phyloP scores from a whole-genome alignment of 495 filamentous ascomycete species.

The Sphaerosporella brunnea region DNA sequence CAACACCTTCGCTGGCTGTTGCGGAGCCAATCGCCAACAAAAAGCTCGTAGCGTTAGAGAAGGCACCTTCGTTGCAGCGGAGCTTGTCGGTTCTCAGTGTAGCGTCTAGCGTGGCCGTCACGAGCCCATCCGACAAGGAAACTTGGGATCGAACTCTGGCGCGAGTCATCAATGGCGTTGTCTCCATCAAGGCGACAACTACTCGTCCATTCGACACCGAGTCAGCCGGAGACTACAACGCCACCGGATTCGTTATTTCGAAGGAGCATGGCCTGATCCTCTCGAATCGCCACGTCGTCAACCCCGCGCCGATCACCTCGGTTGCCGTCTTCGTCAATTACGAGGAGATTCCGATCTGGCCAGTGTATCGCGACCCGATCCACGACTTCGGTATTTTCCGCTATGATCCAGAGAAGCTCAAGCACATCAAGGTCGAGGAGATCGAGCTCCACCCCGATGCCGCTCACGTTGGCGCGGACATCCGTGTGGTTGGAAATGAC shows the following conservation, averaged over 20 bases:
- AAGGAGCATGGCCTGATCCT: slow-evolving; percentile 26
- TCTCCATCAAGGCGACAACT: slow-evolving; percentile 26
- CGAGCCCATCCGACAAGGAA: slow-evolving; percentile 22
- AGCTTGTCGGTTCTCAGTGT: slow-evolving; percentile 21
- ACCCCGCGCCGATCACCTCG: slow-evolving; percentile 25
- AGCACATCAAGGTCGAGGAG: slow-evolving; percentile 25
- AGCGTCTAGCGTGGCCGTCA: slow-evolving; percentile 14
- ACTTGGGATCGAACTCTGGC: slow-evolving; percentile 26
- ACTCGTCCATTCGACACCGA: slow-evolving; percentile 26
- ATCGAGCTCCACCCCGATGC: slow-evolving; percentile 25
- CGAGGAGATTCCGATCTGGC: slow-evolving; percentile 25
- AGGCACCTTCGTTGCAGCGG: slow-evolving; percentile 15
- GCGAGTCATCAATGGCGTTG: slow-evolving; percentile 26
- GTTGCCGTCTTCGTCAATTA: slow-evolving; percentile 27
- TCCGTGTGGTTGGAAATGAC: slow-evolving; percentile 27
- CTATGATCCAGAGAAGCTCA: slow-evolving; percentile 24
- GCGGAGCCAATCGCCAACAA: slow-evolving; percentile 4
- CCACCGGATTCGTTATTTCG: slow-evolving; percentile 25
- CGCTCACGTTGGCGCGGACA: slow-evolving; percentile 25
- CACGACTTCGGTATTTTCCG: slow-evolving; percentile 26
- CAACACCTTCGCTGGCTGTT: not conserved
- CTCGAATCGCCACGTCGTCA: slow-evolving; percentile 26
- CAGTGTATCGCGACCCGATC: slow-evolving; percentile 25
- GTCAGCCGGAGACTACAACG: slow-evolving; percentile 25
- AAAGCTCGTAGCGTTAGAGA: slow-evolving; percentile 5